Evolutionary conservation across 345 rosid species (phyloP).

Genomic region (Bruguiera parviflora): DNA sequence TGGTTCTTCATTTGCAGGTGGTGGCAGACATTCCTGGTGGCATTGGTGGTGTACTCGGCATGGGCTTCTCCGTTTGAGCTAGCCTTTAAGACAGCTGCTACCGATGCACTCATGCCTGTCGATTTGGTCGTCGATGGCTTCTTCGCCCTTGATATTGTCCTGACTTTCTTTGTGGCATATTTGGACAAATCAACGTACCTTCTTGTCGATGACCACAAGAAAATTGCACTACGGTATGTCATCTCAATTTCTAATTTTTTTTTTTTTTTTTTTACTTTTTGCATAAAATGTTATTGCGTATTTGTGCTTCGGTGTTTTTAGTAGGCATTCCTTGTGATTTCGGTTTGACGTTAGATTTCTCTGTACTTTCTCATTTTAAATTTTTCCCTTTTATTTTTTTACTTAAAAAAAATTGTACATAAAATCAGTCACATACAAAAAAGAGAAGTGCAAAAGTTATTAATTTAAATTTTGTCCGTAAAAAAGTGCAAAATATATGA

Average conservation of each 20-base stretch:
- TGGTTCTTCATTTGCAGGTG: slow-evolving; percentile 33
- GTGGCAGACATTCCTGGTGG: slow-evolving; percentile 80
- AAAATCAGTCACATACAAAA: no score
- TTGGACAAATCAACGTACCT: slow-evolving; percentile 72
- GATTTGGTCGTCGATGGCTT: slow-evolving; percentile 75
- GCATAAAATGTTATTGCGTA: no score
- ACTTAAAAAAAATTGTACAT: no score
- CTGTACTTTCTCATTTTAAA: no score
- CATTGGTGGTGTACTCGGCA: slow-evolving; percentile 74
- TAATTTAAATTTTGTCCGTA: no score
- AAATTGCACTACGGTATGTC: slow-evolving; percentile 56
- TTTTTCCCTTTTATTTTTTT: no score
- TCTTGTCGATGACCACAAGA: slow-evolving; percentile 71
- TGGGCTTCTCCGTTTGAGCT: slow-evolving; percentile 87
- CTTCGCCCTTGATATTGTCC: slow-evolving; percentile 72
- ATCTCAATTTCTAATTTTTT: neutral
- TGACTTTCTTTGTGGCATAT: slow-evolving; percentile 90
- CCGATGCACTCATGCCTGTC: slow-evolving; percentile 43
- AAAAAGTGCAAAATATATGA: no score
- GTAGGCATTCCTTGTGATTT: no score
- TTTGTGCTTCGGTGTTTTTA: no score
- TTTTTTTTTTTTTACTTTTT: neutral
- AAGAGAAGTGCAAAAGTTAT: no score
- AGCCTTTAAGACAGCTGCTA: slow-evolving; percentile 58
- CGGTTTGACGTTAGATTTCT: no score